Evolutionary conservation across 805 yeast species (phyloP), one percentile per base, ranked within the genome.

Genomic region (Kodamaea kakaduensis): DNA sequence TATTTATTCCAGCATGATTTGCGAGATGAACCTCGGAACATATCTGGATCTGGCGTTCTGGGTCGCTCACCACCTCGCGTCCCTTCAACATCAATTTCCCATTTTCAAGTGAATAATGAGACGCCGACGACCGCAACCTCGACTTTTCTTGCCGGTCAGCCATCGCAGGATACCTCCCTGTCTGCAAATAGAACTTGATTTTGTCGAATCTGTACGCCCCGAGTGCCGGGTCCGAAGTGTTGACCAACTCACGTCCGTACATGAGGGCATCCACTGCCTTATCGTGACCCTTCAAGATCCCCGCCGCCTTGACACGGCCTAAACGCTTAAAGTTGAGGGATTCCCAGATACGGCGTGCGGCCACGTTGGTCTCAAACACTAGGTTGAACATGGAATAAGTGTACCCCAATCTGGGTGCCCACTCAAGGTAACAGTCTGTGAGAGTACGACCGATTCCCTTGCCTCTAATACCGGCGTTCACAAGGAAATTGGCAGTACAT

Each of bases 341-440:
- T 48, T 86, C 95, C 63, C 88, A 75, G 29, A 90, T 80, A 42
- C 80, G 68, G 45, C 93, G 68, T 4, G 94, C 93, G 2, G 94
- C 81, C 13, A 75, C 78, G 53, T 93, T 93, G 3, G 94, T 81
- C 46, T 89, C 96, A 58, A 85, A 93, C 3, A 90, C 87, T 38
- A 90, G 65, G 44, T 88, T 87, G 61, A 93, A 84, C 43, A 84
- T 75, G 5, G 85, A 75, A 45, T 87, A 84, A 0, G 90, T 84
- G 58, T 84, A 90, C 3, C 96, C 96, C 25, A 93, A 65, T 42
- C 78, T 69, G 9, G 90, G 90, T 1, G 97, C 87, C 97, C 97
- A 93, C 41, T 82, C 86, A 16, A 89, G 56, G 48, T 78, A 86
- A 48, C 94, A 82, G 49, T 87, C 95, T 12, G 84, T 80, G 42